Evolutionary conservation across 306 rosid species (phyloP).

Genomic region (Glycyrrhiza uralensis): DNA sequence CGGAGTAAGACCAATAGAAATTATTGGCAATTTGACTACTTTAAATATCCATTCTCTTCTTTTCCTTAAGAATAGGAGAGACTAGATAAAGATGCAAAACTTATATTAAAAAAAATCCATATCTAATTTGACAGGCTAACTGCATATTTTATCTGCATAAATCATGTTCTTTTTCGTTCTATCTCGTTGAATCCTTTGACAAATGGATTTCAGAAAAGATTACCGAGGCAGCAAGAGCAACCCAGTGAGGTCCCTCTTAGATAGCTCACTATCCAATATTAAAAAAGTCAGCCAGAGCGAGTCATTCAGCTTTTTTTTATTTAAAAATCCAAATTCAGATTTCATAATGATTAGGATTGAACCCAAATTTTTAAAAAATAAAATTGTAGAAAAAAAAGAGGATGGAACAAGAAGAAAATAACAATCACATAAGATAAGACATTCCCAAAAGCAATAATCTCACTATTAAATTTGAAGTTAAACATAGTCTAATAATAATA

Average conservation of each 20-base stretch:
- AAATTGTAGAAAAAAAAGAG: too few relatives aligned
- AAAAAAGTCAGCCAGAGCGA: neutral
- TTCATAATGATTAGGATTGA: neutral
- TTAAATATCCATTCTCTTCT: too few relatives aligned
- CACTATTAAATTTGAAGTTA: constrained; percentile 11
- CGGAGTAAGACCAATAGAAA: neutral
- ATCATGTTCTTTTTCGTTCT: too few relatives aligned
- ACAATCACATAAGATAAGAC: neutral
- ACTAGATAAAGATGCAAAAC: too few relatives aligned
- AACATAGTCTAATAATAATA: neutral
- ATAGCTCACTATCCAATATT: neutral
- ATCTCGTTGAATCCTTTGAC: too few relatives aligned
- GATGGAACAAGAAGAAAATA: neutral
- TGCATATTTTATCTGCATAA: too few relatives aligned
- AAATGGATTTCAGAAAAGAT: too few relatives aligned
- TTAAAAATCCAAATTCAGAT: neutral
- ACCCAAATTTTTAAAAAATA: too few relatives aligned
- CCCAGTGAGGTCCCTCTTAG: neutral
- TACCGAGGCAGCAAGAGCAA: neutral
- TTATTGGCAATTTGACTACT: neutral
- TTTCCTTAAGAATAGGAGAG: too few relatives aligned
- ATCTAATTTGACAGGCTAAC: too few relatives aligned
- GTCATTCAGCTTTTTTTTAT: neutral
- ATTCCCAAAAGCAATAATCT: constrained; percentile 11
- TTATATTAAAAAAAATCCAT: too few relatives aligned